Evolutionary conservation across 768 basidiomycete genomes (phyloP).

Genomic region (Agrocybe chaxingu): DNA sequence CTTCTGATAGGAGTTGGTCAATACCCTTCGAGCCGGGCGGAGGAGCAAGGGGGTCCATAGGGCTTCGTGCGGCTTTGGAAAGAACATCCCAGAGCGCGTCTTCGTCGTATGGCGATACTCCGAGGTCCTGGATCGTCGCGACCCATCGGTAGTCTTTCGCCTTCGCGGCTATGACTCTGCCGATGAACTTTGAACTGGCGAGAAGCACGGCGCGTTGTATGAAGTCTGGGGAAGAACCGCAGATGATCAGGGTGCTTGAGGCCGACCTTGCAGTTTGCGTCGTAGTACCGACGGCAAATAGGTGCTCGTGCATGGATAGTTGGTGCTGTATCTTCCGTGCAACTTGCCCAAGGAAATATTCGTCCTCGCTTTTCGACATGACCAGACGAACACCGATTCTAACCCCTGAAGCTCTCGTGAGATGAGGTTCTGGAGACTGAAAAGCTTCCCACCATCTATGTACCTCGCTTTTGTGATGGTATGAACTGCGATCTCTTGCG

Average conservation of each 20-base stretch:
- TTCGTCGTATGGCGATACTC: conserved; percentile 55
- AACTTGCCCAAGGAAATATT: conserved; percentile 53
- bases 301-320: conserved; percentile 39
- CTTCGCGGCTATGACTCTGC: conserved; percentile 42
- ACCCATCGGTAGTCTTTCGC: conserved; percentile 31
- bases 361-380: conserved; percentile 54
- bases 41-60: conserved; percentile 58
- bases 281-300: conserved; percentile 55
- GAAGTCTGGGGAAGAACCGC: conserved; percentile 50
- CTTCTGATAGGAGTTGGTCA: conserved; percentile 51
- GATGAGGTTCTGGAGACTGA: not conserved
- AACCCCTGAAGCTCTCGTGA: conserved; percentile 28
- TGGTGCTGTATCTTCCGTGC: conserved; percentile 43
- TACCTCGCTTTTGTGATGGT: conserved; percentile 46
- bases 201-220: conserved; percentile 69
- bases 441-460: conserved; percentile 37
- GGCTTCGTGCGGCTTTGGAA: conserved; percentile 55
- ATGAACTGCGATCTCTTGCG: conserved; percentile 52
- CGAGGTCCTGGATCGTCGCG: conserved; percentile 53
- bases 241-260: conserved; percentile 52
- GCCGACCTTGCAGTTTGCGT: conserved; percentile 23
- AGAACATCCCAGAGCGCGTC: conserved; percentile 69
- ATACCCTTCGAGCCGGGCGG: conserved; percentile 66
- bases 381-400: conserved; percentile 60
- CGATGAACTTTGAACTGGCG: conserved; percentile 66